Evolutionary conservation across 495 filamentous ascomycete genomes (phyloP).

Genomic region (Hypoxylon fragiforme): DNA sequence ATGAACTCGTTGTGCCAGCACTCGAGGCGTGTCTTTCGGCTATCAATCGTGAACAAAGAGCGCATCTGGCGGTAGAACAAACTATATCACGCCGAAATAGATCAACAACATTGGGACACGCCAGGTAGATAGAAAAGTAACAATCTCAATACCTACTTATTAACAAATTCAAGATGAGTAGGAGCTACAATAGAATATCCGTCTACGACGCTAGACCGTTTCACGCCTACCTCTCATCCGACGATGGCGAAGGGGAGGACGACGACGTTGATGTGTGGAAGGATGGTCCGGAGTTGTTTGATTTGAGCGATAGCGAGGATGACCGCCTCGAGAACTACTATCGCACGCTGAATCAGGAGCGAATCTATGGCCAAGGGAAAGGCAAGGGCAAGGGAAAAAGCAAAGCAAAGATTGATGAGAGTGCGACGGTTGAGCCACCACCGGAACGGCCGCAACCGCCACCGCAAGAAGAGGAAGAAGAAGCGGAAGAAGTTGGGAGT

Average conservation of each 20-base stretch:
- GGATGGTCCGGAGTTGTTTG: constrained; percentile 9
- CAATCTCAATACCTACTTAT: no score
- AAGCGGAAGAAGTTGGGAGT: no score
- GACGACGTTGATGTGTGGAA: constrained; percentile 29
- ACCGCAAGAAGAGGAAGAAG: no score
- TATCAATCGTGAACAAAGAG: constrained; percentile 5
- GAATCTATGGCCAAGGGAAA: background rate
- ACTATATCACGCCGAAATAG: constrained; percentile 4
- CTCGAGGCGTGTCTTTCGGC: background rate
- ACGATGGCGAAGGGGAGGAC: constrained; percentile 20
- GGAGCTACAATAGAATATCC: background rate
- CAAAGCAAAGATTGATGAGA: no score
- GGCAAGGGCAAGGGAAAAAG: background rate
- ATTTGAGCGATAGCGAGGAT: constrained; percentile 14
- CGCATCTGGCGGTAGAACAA: background rate
- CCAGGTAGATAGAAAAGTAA: no score
- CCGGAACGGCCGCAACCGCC: no score
- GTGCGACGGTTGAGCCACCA: no score
- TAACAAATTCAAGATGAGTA: constrained; percentile 2
- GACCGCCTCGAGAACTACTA: background rate
- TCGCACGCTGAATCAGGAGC: background rate
- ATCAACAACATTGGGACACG: no score
- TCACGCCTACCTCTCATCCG: constrained; percentile 23
- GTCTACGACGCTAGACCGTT: constrained; percentile 25
- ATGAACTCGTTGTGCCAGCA: background rate